Evolutionary conservation across 1,284 basidiomycete genomes (phyloP).

Genomic region (Papiliotrema terrestris): DNA sequence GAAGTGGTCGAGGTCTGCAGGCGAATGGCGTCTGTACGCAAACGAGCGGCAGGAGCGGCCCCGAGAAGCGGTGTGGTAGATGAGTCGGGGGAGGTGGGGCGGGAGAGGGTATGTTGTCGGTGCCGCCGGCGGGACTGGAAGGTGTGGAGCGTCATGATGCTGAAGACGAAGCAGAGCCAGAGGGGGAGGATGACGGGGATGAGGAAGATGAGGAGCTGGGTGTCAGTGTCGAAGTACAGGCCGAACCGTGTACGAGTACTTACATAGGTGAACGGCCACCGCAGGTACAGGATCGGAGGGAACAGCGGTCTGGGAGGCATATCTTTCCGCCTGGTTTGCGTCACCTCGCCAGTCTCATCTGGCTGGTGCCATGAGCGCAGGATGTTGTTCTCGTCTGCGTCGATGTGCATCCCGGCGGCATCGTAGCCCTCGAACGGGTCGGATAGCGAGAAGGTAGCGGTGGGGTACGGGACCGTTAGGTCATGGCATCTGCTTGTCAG

Average conservation of each 20-base stretch:
- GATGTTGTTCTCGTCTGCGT: constrained; percentile 35
- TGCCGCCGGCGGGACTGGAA: constrained; percentile 23
- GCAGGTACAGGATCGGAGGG: constrained; percentile 34
- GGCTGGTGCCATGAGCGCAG: constrained; percentile 14
- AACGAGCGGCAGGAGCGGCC: not conserved
- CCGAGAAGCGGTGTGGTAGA: not conserved
- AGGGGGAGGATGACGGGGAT: constrained; percentile 34
- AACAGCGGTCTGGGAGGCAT: constrained; percentile 14
- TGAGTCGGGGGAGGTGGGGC: not conserved
- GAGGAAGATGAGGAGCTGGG: constrained; percentile 25
- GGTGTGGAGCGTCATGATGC: constrained; percentile 27
- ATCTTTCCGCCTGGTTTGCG: constrained; percentile 2
- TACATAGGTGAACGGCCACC: constrained; percentile 34
- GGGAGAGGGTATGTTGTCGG: not conserved
- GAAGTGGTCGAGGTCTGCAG: not conserved
- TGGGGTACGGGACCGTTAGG: constrained; percentile 75
- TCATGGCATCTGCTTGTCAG: constrained; percentile 57
- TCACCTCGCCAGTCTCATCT: constrained; percentile 18
- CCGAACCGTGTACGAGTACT: constrained; percentile 6
- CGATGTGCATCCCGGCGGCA: constrained; percentile 61
- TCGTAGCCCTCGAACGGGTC: constrained; percentile 66
- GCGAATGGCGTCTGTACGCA: not conserved
- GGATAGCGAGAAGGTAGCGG: constrained; percentile 65
- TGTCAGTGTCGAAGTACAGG: not conserved
- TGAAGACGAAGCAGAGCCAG: constrained; percentile 27